Percentiles rank a stretch among this genome's conserved stretches.
Evolutionary conservation across 129 eudicot species (phyloP).

Genomic region (Saussurea involucrata): DNA sequence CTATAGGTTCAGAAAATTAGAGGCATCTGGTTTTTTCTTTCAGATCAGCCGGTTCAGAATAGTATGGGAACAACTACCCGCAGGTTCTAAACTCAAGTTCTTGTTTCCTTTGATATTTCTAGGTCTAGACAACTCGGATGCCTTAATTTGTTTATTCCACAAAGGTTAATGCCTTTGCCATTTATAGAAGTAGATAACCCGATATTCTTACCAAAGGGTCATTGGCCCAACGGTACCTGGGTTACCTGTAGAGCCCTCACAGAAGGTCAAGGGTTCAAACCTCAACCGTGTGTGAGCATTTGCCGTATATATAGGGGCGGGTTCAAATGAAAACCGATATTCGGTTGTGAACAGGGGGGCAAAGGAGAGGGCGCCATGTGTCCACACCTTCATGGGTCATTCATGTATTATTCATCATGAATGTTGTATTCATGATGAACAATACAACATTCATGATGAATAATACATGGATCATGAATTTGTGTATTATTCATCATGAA

Average conservation of each 20-base stretch:
- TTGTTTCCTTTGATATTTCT: conserved; percentile 1
- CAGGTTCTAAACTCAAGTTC: conserved; percentile 37
- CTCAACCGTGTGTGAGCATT: neutral
- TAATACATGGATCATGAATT: too few species aligned
- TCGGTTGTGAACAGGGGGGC: too few species aligned
- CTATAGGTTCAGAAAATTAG: neutral
- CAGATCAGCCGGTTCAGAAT: conserved; percentile 2
- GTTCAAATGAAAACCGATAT: too few species aligned
- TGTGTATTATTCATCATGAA: too few species aligned
- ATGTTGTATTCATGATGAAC: too few species aligned
- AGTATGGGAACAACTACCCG: conserved; percentile 40
- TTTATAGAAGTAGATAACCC: neutral
- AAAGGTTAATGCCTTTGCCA: neutral
- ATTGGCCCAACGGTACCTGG: neutral
- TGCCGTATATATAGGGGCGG: neutral
- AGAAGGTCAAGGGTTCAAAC: neutral
- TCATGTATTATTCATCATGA: too few species aligned
- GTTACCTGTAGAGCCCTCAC: neutral
- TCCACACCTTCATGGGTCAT: too few species aligned
- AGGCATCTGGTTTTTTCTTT: neutral
- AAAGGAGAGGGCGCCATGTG: too few species aligned
- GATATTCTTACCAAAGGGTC: neutral
- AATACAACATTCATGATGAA: too few species aligned
- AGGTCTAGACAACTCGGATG: neutral
- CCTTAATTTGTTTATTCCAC: neutral